These are phyloP conservation scores for Umbilicaria muhlenbergii DNA, from an alignment of 495 filamentous ascomycete species.

Conservation along the genomic window DNA sequence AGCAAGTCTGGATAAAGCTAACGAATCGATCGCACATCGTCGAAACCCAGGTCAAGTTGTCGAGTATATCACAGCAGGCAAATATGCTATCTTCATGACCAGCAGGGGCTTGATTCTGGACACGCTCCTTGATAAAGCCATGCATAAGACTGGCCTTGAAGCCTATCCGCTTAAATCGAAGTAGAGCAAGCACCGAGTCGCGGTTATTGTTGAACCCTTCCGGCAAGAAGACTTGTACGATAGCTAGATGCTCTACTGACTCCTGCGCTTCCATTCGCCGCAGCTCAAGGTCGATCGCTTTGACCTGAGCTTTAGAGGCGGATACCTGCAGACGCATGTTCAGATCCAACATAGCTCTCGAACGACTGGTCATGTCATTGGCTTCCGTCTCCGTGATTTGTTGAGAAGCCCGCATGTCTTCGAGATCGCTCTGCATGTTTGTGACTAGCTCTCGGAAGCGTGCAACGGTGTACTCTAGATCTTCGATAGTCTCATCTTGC, in stretches of 20 bases:
- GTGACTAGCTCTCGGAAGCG: constrained; percentile 80
- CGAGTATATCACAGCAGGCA: constrained; percentile 59
- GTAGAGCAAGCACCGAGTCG: constrained; percentile 69
- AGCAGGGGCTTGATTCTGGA: constrained; percentile 36
- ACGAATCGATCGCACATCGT: constrained; percentile 74
- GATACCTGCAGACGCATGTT: constrained; percentile 86
- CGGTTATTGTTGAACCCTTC: constrained; percentile 65
- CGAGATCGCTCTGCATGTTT: constrained; percentile 70
- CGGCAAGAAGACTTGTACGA: constrained; percentile 77
- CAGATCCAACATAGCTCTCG: constrained; percentile 86
- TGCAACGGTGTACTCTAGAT: constrained; percentile 76
- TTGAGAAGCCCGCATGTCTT: constrained; percentile 80
- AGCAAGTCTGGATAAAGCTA: constrained; percentile 58
- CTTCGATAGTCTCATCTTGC: constrained; percentile 65
- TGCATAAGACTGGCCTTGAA: constrained; percentile 78
- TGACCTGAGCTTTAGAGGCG: constrained; percentile 78
- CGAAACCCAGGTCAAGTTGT: constrained; percentile 74
- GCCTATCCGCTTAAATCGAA: constrained; percentile 73
- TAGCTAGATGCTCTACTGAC: constrained; percentile 71
- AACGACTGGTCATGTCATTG: constrained; percentile 68
- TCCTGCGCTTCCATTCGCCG: constrained; percentile 79
- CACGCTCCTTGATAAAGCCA: constrained; percentile 61
- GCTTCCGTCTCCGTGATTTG: constrained; percentile 86
- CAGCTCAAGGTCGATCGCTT: constrained; percentile 84
- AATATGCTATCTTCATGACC: constrained; percentile 59